These are phyloP conservation scores for Stephanodiscus minutulus DNA, from an alignment of 108 stramenopile genomes.

Conservation along the genomic window DNA sequence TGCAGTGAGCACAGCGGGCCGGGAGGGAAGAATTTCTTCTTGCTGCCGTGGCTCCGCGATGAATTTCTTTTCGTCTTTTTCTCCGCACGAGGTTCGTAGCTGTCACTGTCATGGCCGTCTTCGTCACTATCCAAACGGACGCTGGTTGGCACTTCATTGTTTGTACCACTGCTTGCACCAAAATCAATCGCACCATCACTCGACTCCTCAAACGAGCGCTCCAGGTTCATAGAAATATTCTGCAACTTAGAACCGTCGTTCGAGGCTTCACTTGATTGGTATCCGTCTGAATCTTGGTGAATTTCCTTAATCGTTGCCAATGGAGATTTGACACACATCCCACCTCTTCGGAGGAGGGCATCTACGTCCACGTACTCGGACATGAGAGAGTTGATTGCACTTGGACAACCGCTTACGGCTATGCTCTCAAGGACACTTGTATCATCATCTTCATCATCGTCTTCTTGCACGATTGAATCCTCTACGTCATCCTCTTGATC, in stretches of 20 bases:
- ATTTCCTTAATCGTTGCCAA: slow-evolving; percentile 22
- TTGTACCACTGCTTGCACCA: neutral
- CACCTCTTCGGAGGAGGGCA: neutral
- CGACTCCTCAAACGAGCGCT: neutral
- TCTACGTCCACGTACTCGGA: slow-evolving; percentile 25
- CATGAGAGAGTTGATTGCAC: slow-evolving; percentile 15
- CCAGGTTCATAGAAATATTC: neutral
- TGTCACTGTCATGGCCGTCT: slow-evolving; percentile 4
- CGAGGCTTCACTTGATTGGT: slow-evolving; percentile 17
- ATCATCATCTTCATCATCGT: neutral
- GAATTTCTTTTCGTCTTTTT: slow-evolving; percentile 4
- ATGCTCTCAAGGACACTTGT: neutral
- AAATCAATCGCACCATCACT: slow-evolving; percentile 5
- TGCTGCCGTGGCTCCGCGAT: neutral
- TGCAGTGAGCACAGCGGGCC: slow-evolving; percentile 29
- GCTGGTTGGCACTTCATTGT: neutral
- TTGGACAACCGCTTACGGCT: neutral
- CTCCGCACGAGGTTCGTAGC: slow-evolving; percentile 2
- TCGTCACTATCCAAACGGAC: neutral
- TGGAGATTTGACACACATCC: slow-evolving; percentile 4
- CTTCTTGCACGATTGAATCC: neutral
- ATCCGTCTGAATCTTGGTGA: slow-evolving; percentile 3
- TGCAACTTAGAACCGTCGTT: neutral
- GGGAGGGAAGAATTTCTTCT: slow-evolving; percentile 30
- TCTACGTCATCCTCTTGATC: slow-evolving; percentile 1